Evolutionary conservation across 2,329 filamentous ascomycete species (phyloP).

Genomic region (Penicillium sumatraense): DNA sequence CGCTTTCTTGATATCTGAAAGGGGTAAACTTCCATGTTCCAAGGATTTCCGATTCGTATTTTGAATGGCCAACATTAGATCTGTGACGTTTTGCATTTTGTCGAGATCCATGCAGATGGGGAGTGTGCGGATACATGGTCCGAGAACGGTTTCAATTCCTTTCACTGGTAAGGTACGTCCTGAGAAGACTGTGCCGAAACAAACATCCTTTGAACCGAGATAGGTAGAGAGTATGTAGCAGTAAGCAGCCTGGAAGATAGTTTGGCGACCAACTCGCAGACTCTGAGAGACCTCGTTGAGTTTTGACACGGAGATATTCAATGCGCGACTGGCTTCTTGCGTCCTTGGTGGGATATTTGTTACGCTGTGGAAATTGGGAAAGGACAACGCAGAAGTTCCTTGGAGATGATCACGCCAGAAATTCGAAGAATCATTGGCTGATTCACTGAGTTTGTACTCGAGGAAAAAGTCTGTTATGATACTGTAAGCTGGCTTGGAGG

Average conservation of each 20-base stretch:
- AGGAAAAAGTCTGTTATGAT: slow-evolving; percentile 60
- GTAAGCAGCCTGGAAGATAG: slow-evolving; percentile 75
- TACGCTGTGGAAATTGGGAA: slow-evolving; percentile 63
- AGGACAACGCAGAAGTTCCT: slow-evolving; percentile 56
- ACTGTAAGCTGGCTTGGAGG: slow-evolving; percentile 62
- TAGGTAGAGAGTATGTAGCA: slow-evolving; percentile 69
- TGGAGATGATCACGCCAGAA: slow-evolving; percentile 75
- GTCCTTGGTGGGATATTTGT: slow-evolving; percentile 33
- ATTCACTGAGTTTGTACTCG: slow-evolving; percentile 28
- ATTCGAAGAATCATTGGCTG: slow-evolving; percentile 51
- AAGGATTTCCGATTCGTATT: slow-evolving; percentile 68
- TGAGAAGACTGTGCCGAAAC: slow-evolving; percentile 80
- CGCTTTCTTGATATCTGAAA: slow-evolving; percentile 70
- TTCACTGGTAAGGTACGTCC: slow-evolving; percentile 75
- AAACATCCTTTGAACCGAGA: slow-evolving; percentile 66
- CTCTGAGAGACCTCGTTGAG: slow-evolving; percentile 44
- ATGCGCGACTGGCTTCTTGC: slow-evolving; percentile 26
- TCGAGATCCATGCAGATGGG: slow-evolving; percentile 70
- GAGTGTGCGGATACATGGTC: slow-evolving; percentile 77
- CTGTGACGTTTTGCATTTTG: slow-evolving; percentile 56
- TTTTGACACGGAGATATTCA: slow-evolving; percentile 41
- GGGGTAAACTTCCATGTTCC: slow-evolving; percentile 64
- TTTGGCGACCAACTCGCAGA: slow-evolving; percentile 65
- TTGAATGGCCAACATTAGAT: slow-evolving; percentile 69
- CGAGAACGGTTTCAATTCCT: slow-evolving; percentile 73